Evolutionary conservation across 2,329 filamentous ascomycete genomes (phyloP), one percentile per base, ranked within the genome.

Genomic region (Scedosporium dehoogii): DNA sequence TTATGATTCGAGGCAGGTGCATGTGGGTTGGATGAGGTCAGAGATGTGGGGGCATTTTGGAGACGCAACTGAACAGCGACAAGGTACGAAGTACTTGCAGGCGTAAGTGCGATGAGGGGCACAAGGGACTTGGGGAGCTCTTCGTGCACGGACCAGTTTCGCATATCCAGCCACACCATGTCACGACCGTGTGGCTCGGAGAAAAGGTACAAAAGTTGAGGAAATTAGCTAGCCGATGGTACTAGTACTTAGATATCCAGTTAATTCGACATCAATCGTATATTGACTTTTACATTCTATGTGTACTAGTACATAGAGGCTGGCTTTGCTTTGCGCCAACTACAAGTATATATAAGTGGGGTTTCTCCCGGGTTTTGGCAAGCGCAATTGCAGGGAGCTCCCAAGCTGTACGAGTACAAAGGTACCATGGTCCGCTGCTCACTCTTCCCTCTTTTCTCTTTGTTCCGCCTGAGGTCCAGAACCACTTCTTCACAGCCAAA

Each of bases 271-370:
- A 6, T 18, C 3, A n/a, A 10, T 10, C 44, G 2, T 6, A 23
- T n/a, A 23, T 48, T 48, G 7, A 48, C 5, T 48, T 4, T 12
- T 4, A 48, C 9, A 3, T 23, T 12, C 2, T 2, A 3, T 12
- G 33, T 2, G 46, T 38, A 29, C 16, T 25, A 6, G 25, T 60
- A 60, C 59, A 38, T 6, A 12, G 21, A 33, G 16, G 14, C 3
- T 21, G 12, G 4, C 48, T 21, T 12, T 25, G n/a, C n/a, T 12
- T 14, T 14, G 6, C 21, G 14, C n/a, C 18, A 21, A 23, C 51
- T 55, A 62, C 60, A 46, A 42, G 33, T 58, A 62, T 62, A 61
- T 61, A 62, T 57, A 62, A 62, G 60, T 62, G 60, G 60, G 60
- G 60, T 46, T 42, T 29, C 51, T 53, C 38, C 33, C 53, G 21